phyloP scores from a whole-genome alignment of 345 rosid species.

The Cardiospermum halicacabum region DNA sequence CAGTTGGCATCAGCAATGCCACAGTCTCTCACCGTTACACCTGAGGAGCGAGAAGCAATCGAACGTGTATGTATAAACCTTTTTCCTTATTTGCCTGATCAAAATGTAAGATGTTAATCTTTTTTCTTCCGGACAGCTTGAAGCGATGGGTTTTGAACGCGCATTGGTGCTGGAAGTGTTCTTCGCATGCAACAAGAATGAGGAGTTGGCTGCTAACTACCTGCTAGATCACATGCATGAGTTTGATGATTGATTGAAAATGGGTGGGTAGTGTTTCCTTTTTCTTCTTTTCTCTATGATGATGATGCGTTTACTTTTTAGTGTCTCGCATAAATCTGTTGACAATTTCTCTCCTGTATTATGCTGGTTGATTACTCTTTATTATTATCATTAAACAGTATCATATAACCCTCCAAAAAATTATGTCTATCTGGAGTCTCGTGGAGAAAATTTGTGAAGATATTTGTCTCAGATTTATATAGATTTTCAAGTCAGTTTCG shows the following conservation, averaged over 20 bases:
- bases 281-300: background rate
- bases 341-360: background rate
- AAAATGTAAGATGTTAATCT: background rate
- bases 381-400: background rate
- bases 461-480: constrained; percentile 6
- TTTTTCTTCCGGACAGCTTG: constrained; percentile 42
- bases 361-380: constrained; percentile 5
- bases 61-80: constrained; percentile 67
- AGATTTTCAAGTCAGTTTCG: background rate
- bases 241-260: constrained; percentile 65
- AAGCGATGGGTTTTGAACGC: constrained; percentile 89
- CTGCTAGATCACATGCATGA: constrained; percentile 93
- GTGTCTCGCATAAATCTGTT: background rate
- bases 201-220: constrained; percentile 92
- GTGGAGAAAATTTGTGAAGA: background rate
- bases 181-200: constrained; percentile 96
- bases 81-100: background rate
- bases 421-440: constrained; percentile 2
- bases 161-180: constrained; percentile 74
- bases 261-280: background rate
- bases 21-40: constrained; percentile 79
- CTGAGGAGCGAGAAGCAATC: constrained; percentile 95
- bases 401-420: constrained; percentile 3
- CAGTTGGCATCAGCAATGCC: constrained; percentile 80
- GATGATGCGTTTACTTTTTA: background rate